These are phyloP conservation scores for Iris macrosiphon DNA, from an alignment of 106 monocot species.

Conservation along the genomic window DNA sequence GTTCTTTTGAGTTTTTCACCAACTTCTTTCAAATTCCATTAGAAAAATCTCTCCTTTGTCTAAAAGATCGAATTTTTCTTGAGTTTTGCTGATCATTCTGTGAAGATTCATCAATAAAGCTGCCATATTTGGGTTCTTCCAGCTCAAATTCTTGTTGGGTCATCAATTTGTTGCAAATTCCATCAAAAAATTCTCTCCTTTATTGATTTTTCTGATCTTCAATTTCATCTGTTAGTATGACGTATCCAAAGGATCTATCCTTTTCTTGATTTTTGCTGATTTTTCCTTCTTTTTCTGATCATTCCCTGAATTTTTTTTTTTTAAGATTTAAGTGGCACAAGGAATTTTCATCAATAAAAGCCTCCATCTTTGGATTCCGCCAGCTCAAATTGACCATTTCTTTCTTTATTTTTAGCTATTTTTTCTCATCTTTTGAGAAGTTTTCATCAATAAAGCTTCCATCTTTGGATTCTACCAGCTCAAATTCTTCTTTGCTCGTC, in stretches of 20 bases:
- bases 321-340: too few species aligned
- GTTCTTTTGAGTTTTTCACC: too few species aligned
- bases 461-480: background rate
- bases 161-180: background rate
- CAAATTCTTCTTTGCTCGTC: background rate
- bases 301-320: background rate
- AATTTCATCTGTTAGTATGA: too few species aligned
- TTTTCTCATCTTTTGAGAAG: background rate
- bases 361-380: too few species aligned
- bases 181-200: constrained; percentile 1
- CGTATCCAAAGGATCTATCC: too few species aligned
- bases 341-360: too few species aligned
- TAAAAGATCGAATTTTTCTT: too few species aligned
- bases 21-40: too few species aligned
- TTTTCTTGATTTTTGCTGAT: too few species aligned
- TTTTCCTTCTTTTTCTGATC: background rate
- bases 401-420: background rate
- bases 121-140: background rate
- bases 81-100: too few species aligned
- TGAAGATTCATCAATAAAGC: too few species aligned
- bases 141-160: constrained; percentile 1
- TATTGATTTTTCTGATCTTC: background rate
- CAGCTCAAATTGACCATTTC: background rate
- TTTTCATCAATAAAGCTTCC: background rate
- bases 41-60: too few species aligned